phyloP scores from a whole-genome alignment of 2,329 filamentous ascomycete species.

The Alternaria burnsii region DNA sequence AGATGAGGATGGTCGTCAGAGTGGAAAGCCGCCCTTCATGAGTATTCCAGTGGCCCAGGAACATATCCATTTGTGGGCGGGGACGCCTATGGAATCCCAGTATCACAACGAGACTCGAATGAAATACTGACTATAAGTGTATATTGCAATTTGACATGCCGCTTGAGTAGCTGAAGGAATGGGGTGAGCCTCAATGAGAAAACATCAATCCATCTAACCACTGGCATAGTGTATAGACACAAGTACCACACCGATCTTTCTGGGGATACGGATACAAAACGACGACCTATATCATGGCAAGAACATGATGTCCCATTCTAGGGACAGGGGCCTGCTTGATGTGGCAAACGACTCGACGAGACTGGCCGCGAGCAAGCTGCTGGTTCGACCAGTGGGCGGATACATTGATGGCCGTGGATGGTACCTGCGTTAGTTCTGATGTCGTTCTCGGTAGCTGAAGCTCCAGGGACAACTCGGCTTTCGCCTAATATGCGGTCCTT shows the following conservation, averaged over 20 bases:
- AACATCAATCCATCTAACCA: neutral
- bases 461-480: neutral
- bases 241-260: neutral
- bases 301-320: neutral
- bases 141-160: no score
- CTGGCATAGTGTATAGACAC: neutral
- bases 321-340: neutral
- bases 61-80: neutral
- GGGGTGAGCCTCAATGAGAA: neutral
- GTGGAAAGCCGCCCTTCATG: neutral
- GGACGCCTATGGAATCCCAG: neutral
- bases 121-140: no score
- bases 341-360: neutral
- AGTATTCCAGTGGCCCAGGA: neutral
- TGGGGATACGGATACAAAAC: neutral
- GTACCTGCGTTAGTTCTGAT: constrained; percentile 15
- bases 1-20: neutral
- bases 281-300: neutral
- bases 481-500: neutral
- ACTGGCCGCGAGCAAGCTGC: neutral
- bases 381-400: constrained; percentile 1
- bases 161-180: no score
- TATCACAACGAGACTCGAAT: neutral
- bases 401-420: neutral
- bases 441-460: neutral